These are phyloP conservation scores for Taphrina betulina DNA, from an alignment of 1,139 yeast genomes.

Conservation along the genomic window DNA sequence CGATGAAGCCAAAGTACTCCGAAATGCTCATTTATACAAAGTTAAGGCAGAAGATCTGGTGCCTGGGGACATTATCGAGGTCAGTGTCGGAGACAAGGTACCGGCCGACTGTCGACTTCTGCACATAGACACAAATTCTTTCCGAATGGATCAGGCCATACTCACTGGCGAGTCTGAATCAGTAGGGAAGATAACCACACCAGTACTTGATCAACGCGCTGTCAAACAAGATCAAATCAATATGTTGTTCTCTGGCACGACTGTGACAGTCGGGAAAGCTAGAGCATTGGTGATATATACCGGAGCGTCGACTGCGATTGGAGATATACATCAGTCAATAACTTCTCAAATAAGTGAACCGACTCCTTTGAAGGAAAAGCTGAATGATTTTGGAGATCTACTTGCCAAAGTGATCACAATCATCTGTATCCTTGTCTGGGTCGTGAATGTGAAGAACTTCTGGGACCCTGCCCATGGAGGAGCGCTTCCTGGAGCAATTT, in stretches of 20 bases:
- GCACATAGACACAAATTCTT: constrained; percentile 45
- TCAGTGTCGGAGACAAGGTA: constrained; percentile 50
- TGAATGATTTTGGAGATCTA: constrained; percentile 48
- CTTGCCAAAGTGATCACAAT: constrained; percentile 49
- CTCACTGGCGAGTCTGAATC: constrained; percentile 54
- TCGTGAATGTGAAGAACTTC: constrained; percentile 49
- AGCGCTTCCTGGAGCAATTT: constrained; percentile 50
- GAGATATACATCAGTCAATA: constrained; percentile 49
- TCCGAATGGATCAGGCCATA: constrained; percentile 54
- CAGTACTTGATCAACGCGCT: constrained; percentile 43
- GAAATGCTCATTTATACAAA: constrained; percentile 45
- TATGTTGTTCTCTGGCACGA: constrained; percentile 51
- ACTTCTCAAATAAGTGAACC: constrained; percentile 44
- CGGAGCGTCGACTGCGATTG: constrained; percentile 51
- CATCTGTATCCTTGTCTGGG: constrained; percentile 51
- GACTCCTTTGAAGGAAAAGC: constrained; percentile 44
- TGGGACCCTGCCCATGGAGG: constrained; percentile 48
- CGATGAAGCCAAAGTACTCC: constrained; percentile 48
- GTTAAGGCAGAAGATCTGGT: constrained; percentile 51
- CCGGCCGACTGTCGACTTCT: constrained; percentile 52
- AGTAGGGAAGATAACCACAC: constrained; percentile 45
- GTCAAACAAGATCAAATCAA: constrained; percentile 53
- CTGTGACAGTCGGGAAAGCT: constrained; percentile 52
- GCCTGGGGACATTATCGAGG: constrained; percentile 52
- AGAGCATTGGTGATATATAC: constrained; percentile 50